Evolutionary conservation across 352 stramenopile genomes (phyloP).

Genomic region (Globisporangium heterothallicum): DNA sequence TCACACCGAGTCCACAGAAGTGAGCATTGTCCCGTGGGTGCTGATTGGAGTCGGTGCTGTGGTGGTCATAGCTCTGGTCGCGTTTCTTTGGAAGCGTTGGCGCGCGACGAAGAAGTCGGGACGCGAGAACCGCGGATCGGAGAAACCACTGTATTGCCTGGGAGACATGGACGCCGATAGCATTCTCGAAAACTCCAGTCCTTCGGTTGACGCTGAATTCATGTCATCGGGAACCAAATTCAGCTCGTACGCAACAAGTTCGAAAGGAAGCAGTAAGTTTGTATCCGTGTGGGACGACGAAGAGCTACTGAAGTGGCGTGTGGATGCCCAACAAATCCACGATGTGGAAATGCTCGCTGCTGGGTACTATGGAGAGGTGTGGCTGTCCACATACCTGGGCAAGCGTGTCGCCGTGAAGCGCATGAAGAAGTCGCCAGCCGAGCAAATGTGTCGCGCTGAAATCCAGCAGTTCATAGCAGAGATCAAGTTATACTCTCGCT

Average conservation of each 20-base stretch:
- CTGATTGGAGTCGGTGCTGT: constrained; percentile 1
- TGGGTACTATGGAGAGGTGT: constrained; percentile 43
- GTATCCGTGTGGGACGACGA: constrained; percentile 59
- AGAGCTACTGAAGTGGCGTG: constrained; percentile 38
- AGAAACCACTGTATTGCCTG: constrained; percentile 15
- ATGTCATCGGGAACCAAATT: constrained; percentile 5
- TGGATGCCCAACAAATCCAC: constrained; percentile 32
- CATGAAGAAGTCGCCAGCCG: constrained; percentile 19
- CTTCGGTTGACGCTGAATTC: constrained; percentile 1
- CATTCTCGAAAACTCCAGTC: constrained; percentile 10
- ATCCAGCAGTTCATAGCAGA: constrained; percentile 42
- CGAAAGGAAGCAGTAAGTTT: constrained; percentile 6
- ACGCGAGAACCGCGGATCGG: not conserved
- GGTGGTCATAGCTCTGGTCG: not conserved
- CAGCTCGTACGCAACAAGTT: constrained; percentile 2
- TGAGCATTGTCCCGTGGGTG: not conserved
- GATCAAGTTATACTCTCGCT: constrained; percentile 36
- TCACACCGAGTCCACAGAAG: not conserved
- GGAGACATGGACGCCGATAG: constrained; percentile 11
- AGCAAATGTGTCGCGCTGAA: constrained; percentile 15
- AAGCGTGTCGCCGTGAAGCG: constrained; percentile 49
- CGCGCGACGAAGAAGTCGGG: not conserved
- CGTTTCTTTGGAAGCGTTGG: constrained; percentile 3
- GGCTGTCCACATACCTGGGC: constrained; percentile 42
- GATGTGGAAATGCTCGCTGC: constrained; percentile 30